Percentiles rank a stretch among this genome's conserved stretches.
Evolutionary conservation across 2,329 filamentous ascomycete species (phyloP).

Genomic region (Orbilia javanica): DNA sequence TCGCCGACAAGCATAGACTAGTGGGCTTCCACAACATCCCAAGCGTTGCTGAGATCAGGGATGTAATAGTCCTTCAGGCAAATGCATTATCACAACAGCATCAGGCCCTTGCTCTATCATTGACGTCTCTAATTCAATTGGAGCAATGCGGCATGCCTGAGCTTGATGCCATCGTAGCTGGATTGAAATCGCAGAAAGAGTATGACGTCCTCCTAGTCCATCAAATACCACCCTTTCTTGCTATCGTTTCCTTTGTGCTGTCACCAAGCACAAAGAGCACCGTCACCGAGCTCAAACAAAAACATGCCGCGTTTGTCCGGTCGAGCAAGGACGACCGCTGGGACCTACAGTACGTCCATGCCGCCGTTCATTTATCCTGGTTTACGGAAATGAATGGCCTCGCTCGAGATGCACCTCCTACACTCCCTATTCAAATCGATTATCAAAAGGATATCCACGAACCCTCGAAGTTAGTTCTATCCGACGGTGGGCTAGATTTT

Average conservation of each 20-base stretch:
- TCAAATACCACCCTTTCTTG: conserved; percentile 81
- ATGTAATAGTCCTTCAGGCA: conserved; percentile 83
- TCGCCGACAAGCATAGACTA: conserved; percentile 81
- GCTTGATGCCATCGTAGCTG: conserved; percentile 78
- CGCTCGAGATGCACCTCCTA: conserved; percentile 78
- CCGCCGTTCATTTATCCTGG: conserved; percentile 86
- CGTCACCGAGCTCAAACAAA: conserved; percentile 76
- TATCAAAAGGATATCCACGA: conserved; percentile 56
- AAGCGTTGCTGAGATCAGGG: conserved; percentile 68
- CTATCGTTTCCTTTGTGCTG: conserved; percentile 81
- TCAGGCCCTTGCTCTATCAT: conserved; percentile 84
- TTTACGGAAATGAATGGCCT: conserved; percentile 91
- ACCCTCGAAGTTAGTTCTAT: conserved; percentile 71
- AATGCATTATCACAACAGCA: conserved; percentile 88
- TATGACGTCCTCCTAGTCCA: conserved; percentile 83
- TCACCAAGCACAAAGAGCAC: conserved; percentile 79
- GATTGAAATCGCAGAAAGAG: conserved; percentile 78
- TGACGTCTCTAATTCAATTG: conserved; percentile 82
- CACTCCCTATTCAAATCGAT: conserved; percentile 70
- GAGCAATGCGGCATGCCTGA: conserved; percentile 78
- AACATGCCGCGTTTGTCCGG: conserved; percentile 77
- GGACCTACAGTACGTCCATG: conserved; percentile 80
- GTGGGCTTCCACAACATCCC: conserved; percentile 79
- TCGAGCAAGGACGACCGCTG: conserved; percentile 77
- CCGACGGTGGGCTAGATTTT: conserved; percentile 93